A percentile compares a stretch with the other conserved stretches of the same genome.
These are phyloP conservation scores for Termitomyces heimii DNA, from an alignment of 768 basidiomycete genomes.

Conservation along the genomic window DNA sequence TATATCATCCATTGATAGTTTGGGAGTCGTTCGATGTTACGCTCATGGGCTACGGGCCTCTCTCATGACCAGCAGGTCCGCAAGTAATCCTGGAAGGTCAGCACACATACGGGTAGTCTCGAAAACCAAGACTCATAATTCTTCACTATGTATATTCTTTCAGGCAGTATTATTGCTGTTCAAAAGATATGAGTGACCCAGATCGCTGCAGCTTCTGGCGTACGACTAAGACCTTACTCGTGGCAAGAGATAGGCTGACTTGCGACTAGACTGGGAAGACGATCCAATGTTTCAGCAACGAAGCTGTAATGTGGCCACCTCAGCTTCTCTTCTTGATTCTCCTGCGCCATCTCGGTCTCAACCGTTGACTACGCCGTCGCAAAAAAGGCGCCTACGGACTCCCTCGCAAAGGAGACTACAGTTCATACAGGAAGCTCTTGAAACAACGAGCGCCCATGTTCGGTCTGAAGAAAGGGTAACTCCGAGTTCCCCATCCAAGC, in stretches of 20 bases:
- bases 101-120: conserved; percentile 4
- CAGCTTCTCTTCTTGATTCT: neutral
- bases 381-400: conserved; percentile 6
- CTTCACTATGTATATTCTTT: neutral
- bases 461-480: neutral
- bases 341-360: neutral
- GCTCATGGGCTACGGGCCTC: conserved; percentile 19
- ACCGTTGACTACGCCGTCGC: conserved; percentile 6
- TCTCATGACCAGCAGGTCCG: conserved; percentile 22
- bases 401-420: conserved; percentile 17
- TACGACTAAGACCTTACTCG: conserved; percentile 12
- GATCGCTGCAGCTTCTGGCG: conserved; percentile 31
- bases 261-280: conserved; percentile 13
- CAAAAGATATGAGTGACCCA: conserved; percentile 15
- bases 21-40: conserved; percentile 29
- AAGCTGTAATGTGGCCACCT: neutral
- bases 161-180: conserved; percentile 33
- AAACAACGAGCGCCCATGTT: neutral
- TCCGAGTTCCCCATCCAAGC: neutral
- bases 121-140: neutral
- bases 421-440: conserved; percentile 14
- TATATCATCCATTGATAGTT: conserved; percentile 19
- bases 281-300: conserved; percentile 6
- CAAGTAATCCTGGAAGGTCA: conserved; percentile 29
- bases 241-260: neutral